A percentile compares a stretch with the other conserved stretches of the same genome.
These are phyloP conservation scores for Xylariaceae sp. DNA, from an alignment of 2,329 filamentous ascomycete species.

Conservation along the genomic window DNA sequence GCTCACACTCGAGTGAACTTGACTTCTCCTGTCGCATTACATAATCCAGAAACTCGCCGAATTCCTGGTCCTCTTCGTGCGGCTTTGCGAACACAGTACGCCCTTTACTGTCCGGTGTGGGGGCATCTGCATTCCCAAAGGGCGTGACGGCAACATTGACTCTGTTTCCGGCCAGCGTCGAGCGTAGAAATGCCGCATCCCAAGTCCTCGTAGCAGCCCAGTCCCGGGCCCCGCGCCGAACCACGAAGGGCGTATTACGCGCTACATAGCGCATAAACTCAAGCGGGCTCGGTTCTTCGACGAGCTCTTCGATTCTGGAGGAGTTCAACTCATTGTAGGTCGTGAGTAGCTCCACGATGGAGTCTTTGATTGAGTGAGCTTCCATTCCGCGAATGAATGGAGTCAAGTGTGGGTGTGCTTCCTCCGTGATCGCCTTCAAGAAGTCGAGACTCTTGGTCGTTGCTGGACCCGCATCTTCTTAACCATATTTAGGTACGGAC, in stretches of 20 bases:
- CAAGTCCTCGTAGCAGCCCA: conserved; percentile 62
- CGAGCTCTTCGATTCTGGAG: conserved; percentile 52
- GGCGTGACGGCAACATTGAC: conserved; percentile 79
- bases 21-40: conserved; percentile 52
- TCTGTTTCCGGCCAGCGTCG: conserved; percentile 46
- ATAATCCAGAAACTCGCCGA: conserved; percentile 56
- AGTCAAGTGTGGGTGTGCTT: no score
- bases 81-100: conserved; percentile 62
- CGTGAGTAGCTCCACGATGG: conserved; percentile 52
- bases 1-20: conserved; percentile 14
- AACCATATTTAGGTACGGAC: no score
- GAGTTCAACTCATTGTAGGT: conserved; percentile 71
- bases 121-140: conserved; percentile 55
- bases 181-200: conserved; percentile 54
- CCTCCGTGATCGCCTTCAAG: no score
- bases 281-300: conserved; percentile 62
- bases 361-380: conserved; percentile 30
- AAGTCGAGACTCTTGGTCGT: no score
- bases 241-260: conserved; percentile 67
- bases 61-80: conserved; percentile 58
- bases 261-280: conserved; percentile 76
- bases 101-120: conserved; percentile 35
- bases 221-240: conserved; percentile 54
- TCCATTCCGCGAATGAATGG: conserved; percentile 9
- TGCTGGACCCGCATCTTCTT: no score